A percentile compares a stretch with the other conserved stretches of the same genome.
phyloP scores from a whole-genome alignment of 352 stramenopile genomes.

The Blastocystis sp. region DNA sequence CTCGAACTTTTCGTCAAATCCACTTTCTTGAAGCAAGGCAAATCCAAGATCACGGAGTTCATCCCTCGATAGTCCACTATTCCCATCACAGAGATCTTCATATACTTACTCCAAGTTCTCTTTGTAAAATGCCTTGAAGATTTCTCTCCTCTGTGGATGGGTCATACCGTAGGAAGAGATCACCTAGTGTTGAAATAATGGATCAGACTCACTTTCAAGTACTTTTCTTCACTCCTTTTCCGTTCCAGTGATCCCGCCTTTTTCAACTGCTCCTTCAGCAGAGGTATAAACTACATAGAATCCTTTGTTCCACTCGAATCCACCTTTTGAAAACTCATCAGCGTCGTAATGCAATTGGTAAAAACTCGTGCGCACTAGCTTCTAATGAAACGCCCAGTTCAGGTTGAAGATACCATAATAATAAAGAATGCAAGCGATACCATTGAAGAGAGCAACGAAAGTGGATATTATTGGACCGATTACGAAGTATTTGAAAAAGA shows the following conservation, averaged over 20 bases:
- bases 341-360: not conserved
- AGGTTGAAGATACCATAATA: not conserved
- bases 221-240: not conserved
- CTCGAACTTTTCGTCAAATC: slow-evolving; percentile 29
- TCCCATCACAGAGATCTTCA: not conserved
- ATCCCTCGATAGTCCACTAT: not conserved
- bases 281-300: not conserved
- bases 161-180: slow-evolving; percentile 23
- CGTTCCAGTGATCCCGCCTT: not conserved
- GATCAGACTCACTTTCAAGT: not conserved
- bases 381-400: slow-evolving; percentile 16
- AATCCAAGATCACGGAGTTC: not conserved
- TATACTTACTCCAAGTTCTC: not conserved
- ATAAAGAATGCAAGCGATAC: slow-evolving; percentile 32
- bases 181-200: not conserved
- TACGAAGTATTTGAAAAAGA: slow-evolving; percentile 31
- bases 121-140: slow-evolving; percentile 29
- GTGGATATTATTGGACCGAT: not conserved
- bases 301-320: not conserved
- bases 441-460: slow-evolving; percentile 13
- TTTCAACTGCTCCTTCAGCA: not conserved
- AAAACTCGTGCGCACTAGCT: slow-evolving; percentile 5
- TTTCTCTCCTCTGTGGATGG: not conserved
- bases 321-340: not conserved
- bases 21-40: not conserved